phyloP scores from a whole-genome alignment of 306 rosid genomes.

The Oxytropis ochrocephala region DNA sequence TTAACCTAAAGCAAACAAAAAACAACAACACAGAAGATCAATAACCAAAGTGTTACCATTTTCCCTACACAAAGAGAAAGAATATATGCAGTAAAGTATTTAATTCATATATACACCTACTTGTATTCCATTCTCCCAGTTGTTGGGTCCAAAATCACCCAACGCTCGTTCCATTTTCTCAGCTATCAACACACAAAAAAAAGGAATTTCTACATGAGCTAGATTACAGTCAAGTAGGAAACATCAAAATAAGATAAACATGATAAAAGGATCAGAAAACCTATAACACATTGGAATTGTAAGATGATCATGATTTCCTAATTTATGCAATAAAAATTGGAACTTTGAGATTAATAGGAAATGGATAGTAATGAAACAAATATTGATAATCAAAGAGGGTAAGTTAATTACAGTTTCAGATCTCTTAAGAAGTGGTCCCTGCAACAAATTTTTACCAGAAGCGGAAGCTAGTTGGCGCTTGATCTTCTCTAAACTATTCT shows the following conservation, averaged over 20 bases:
- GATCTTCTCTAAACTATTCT: conserved; percentile 92
- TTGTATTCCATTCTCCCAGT: conserved; percentile 98
- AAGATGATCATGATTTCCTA: background rate
- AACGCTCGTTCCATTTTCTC: conserved; percentile 95
- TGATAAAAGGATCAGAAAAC: background rate
- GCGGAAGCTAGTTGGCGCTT: conserved; percentile 93
- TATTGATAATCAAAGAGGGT: background rate
- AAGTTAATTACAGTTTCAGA: conserved; percentile 71
- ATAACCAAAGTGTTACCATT: background rate
- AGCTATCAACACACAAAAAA: conserved; percentile 39
- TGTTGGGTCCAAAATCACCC: conserved; percentile 88
- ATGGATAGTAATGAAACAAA: background rate
- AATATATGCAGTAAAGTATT: background rate
- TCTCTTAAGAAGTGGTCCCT: conserved; percentile 98
- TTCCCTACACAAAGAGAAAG: conserved; percentile 4
- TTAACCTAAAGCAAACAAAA: conserved; percentile 42
- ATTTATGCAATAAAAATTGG: background rate
- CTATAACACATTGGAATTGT: background rate
- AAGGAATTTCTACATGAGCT: background rate
- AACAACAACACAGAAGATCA: conserved; percentile 5
- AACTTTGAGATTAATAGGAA: background rate
- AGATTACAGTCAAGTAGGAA: background rate
- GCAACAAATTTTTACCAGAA: conserved; percentile 81
- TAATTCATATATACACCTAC: conserved; percentile 33
- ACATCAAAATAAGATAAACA: background rate